A percentile compares a stretch with the other conserved stretches of the same genome.
These are phyloP conservation scores for Cercospora brassicicola DNA, from an alignment of 2,329 filamentous ascomycete genomes.

Conservation along the genomic window DNA sequence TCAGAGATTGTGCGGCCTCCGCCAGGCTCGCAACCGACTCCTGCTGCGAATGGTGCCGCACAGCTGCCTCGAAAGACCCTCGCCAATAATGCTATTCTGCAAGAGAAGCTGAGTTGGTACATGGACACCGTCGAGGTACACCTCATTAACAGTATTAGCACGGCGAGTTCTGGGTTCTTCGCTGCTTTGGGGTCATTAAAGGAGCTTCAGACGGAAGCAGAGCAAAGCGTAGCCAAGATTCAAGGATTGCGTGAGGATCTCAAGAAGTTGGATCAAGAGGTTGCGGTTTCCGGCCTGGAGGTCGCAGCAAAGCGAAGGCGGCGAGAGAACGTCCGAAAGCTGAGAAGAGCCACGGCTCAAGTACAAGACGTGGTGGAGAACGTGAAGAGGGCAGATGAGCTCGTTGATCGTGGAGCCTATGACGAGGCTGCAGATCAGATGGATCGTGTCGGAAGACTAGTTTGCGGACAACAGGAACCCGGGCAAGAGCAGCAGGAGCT, in stretches of 20 bases:
- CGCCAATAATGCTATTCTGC: slow-evolving; percentile 92
- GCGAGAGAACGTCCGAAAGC: slow-evolving; percentile 77
- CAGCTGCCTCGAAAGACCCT: slow-evolving; percentile 71
- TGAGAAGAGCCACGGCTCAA: slow-evolving; percentile 81
- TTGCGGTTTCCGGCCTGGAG: slow-evolving; percentile 80
- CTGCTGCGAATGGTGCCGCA: slow-evolving; percentile 58
- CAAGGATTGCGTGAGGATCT: slow-evolving; percentile 78
- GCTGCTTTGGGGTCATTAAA: slow-evolving; percentile 86
- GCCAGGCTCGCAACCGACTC: slow-evolving; percentile 52
- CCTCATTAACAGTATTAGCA: slow-evolving; percentile 92
- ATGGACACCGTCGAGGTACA: slow-evolving; percentile 99
- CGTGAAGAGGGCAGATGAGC: slow-evolving; percentile 71
- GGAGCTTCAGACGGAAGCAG: slow-evolving; percentile 87
- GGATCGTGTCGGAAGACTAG: slow-evolving; percentile 74
- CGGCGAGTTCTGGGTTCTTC: slow-evolving; percentile 94
- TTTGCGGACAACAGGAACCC: slow-evolving; percentile 66
- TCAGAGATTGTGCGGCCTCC: slow-evolving; percentile 86
- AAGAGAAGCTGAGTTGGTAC: slow-evolving; percentile 99
- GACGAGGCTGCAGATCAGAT: slow-evolving; percentile 77
- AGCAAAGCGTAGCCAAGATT: slow-evolving; percentile 85
- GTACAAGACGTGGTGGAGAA: slow-evolving; percentile 75
- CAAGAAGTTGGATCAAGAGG: slow-evolving; percentile 76
- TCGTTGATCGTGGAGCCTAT: slow-evolving; percentile 81
- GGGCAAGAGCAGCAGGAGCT: slow-evolving; percentile 38
- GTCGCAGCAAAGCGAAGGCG: slow-evolving; percentile 80